Conservation (phyloP, 2,329 filamentous ascomycete genomes). For the Intubia oerlemansii region DNA sequence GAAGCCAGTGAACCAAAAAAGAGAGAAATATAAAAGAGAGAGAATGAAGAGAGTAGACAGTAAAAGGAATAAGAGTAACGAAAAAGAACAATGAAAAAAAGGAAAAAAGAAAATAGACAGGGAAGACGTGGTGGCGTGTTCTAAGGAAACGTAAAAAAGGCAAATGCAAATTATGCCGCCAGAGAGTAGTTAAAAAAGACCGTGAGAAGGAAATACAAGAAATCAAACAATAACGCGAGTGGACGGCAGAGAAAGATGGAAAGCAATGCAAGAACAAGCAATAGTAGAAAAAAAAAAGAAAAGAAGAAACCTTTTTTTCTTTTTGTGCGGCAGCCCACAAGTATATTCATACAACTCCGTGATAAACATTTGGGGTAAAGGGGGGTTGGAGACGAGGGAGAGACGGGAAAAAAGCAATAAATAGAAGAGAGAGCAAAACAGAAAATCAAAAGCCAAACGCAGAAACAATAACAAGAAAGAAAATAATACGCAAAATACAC, state of each 20-base stretch:
- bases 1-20: no score
- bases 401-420: conserved; percentile 1
- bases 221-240: conserved; percentile 14
- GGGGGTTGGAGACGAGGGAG: no score
- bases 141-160: no score
- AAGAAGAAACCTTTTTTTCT: no score
- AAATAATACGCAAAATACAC: neutral
- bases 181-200: no score
- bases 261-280: conserved; percentile 9
- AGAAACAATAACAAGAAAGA: neutral
- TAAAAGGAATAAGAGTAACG: neutral
- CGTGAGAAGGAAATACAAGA: conserved; percentile 10
- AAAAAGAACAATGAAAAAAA: conserved; percentile 12
- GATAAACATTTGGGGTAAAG: no score
- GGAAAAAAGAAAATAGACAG: conserved; percentile 9
- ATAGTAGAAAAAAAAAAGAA: conserved; percentile 7
- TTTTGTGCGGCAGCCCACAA: no score
- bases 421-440: neutral
- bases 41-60: neutral
- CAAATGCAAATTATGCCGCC: no score
- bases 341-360: no score
- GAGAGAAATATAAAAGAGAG: conserved; percentile 1
- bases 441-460: neutral
- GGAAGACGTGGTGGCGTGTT: no score
- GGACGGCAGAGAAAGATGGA: no score